Conservation (phyloP, 2,329 filamentous ascomycete species). For the Thielaviopsis punctulata region DNA sequence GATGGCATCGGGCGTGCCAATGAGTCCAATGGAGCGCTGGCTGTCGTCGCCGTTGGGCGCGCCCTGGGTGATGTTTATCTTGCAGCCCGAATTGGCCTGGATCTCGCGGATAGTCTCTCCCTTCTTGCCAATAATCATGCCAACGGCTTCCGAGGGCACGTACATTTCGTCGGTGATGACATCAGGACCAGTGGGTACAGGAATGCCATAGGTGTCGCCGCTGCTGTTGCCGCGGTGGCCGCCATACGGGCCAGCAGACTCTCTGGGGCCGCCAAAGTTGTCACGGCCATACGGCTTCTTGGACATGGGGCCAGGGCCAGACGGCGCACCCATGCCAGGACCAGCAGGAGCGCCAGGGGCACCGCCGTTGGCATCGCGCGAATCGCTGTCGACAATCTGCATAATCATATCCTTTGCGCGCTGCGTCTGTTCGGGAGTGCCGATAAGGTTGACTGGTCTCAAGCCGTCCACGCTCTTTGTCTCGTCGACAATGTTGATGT, state of each 20-base stretch:
- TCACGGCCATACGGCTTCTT: slow-evolving; percentile 10
- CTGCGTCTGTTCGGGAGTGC: slow-evolving; percentile 54
- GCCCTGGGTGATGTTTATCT: slow-evolving; percentile 80
- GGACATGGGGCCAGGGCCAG: slow-evolving; percentile 16
- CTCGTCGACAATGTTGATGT: slow-evolving; percentile 88
- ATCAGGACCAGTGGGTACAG: slow-evolving; percentile 25
- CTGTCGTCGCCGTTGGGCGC: slow-evolving; percentile 48
- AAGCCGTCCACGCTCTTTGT: slow-evolving; percentile 84
- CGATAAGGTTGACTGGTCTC: slow-evolving; percentile 79
- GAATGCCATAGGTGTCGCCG: slow-evolving; percentile 16
- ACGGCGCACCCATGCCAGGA: slow-evolving; percentile 20
- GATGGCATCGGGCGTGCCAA: slow-evolving; percentile 63
- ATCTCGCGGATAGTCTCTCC: slow-evolving; percentile 91
- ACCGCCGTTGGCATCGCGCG: slow-evolving; percentile 33
- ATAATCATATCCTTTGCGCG: slow-evolving; percentile 76
- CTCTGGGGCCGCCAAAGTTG: slow-evolving; percentile 6
- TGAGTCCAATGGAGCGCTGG: slow-evolving; percentile 72
- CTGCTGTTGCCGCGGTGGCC: slow-evolving; percentile 16
- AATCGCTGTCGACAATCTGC: slow-evolving; percentile 88
- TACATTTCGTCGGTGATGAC: slow-evolving; percentile 71
- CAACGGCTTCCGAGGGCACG: slow-evolving; percentile 79
- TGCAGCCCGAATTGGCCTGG: slow-evolving; percentile 74
- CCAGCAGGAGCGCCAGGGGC: slow-evolving; percentile 19
- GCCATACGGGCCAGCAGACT: slow-evolving; percentile 12
- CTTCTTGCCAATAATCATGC: slow-evolving; percentile 92